These are phyloP conservation scores for Penicillium angulare DNA, from an alignment of 495 filamentous ascomycete species.

Conservation along the genomic window DNA sequence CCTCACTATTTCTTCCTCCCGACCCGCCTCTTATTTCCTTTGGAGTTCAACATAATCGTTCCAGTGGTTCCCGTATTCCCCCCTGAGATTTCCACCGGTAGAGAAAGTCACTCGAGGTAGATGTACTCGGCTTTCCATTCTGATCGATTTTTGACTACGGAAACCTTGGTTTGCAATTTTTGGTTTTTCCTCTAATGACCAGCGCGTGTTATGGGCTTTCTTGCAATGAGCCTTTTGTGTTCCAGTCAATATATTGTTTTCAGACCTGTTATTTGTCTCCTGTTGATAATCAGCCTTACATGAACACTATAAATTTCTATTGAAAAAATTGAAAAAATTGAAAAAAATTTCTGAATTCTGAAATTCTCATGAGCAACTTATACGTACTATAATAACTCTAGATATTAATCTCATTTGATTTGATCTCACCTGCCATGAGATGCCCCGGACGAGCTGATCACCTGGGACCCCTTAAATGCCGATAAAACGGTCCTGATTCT, in stretches of 20 bases:
- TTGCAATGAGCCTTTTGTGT: constrained; percentile 1
- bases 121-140: constrained; percentile 9
- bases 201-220: neutral
- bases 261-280: neutral
- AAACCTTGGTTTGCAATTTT: neutral
- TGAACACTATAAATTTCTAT: too few species aligned
- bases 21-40: too few species aligned
- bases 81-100: constrained; percentile 14
- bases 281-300: neutral
- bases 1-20: constrained; percentile 12
- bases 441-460: neutral
- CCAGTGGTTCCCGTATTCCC: constrained; percentile 11
- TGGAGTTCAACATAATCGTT: constrained; percentile 13
- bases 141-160: neutral
- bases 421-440: neutral
- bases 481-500: constrained; percentile 3
- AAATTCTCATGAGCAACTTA: too few species aligned
- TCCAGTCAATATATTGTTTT: neutral
- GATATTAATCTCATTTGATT: neutral
- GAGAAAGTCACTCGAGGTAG: constrained; percentile 23
- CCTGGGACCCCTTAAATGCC: neutral
- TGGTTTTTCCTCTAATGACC: constrained; percentile 2
- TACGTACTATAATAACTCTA: too few species aligned
- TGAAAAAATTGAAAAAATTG: too few species aligned
- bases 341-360: neutral